Base-by-base conservation (phyloP, 1,284 basidiomycete species). In the Heliocybe sulcata region DNA sequence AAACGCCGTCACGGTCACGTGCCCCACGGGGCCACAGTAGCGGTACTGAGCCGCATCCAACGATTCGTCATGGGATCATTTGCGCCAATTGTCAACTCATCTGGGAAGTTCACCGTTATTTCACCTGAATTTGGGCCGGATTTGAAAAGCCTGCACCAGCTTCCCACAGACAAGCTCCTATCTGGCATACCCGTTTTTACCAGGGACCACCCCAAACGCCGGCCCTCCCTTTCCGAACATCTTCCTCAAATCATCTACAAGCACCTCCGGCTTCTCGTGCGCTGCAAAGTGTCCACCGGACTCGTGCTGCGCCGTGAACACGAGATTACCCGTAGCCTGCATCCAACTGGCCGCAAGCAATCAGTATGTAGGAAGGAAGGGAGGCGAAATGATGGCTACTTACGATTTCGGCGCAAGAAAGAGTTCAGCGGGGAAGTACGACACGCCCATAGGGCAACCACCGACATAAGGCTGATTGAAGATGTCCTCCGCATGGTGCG, bases 101-200 rank as follows among this genome's bases (percentile, higher is more conserved):
- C n/a, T n/a, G n/a, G n/a, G n/a, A n/a, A n/a, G n/a, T n/a, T n/a
- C n/a, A n/a, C n/a, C n/a, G n/a, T n/a, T n/a, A n/a, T n/a, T n/a
- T n/a, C n/a, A n/a, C n/a, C n/a, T n/a, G n/a, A n/a, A n/a, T n/a
- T n/a, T n/a, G n/a, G n/a, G n/a, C n/a, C n/a, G n/a, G n/a, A n/a
- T n/a, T n/a, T n/a, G n/a, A n/a, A n/a, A n/a, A n/a, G n/a, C n/a
- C n/a, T n/a, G n/a, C n/a, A n/a, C n/a, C n/a, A n/a, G n/a, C n/a
- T n/a, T n/a, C n/a, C n/a, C n/a, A n/a, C n/a, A n/a, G n/a, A n/a
- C n/a, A n/a, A n/a, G n/a, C n/a, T n/a, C n/a, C n/a, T n/a, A n/a
- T n/a, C n/a, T n/a, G n/a, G n/a, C n/a, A 20, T 54, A 56, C 2
- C 55, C 55, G 25, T 19, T 49, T 20, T 49, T 54, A 11, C 51